A percentile compares a stretch with the other conserved stretches of the same genome.
These are phyloP conservation scores for Filosporella fistucella DNA, from an alignment of 495 filamentous ascomycete genomes.

Conservation along the genomic window DNA sequence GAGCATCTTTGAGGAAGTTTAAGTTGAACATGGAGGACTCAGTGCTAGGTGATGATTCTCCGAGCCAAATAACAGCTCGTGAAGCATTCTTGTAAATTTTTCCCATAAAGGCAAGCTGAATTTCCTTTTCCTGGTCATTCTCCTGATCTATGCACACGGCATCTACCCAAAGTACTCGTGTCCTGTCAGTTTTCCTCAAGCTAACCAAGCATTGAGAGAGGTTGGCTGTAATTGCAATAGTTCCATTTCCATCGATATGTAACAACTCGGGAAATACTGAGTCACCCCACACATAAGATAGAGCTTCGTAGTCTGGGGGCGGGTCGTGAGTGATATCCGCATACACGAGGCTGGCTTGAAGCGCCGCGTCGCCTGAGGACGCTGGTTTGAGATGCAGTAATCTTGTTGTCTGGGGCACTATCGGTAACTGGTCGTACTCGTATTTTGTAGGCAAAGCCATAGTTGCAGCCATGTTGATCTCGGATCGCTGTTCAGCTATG, in stretches of 20 bases:
- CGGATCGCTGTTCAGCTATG: too few relatives aligned
- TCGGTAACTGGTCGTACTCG: too few relatives aligned
- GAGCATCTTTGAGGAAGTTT: too few relatives aligned
- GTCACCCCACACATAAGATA: conserved; percentile 5
- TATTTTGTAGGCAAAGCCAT: too few relatives aligned
- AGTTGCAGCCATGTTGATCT: too few relatives aligned
- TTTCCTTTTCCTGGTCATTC: neutral
- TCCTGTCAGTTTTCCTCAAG: neutral
- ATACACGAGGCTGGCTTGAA: too few relatives aligned
- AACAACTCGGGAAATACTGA: neutral
- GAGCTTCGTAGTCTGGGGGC: conserved; percentile 2
- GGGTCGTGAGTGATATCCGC: too few relatives aligned
- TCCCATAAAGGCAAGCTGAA: neutral
- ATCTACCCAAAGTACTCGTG: neutral
- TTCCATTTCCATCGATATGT: neutral
- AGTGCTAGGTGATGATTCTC: too few relatives aligned
- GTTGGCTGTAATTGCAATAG: neutral
- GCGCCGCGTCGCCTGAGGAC: too few relatives aligned
- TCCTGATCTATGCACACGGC: conserved; percentile 1
- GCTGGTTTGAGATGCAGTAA: too few relatives aligned
- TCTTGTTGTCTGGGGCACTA: too few relatives aligned
- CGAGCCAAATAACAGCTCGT: neutral
- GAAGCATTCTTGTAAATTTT: neutral
- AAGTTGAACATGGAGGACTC: too few relatives aligned
- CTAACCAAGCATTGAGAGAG: neutral